Conservation (phyloP, 2,329 filamentous ascomycete genomes). For the Periconia digitata region DNA sequence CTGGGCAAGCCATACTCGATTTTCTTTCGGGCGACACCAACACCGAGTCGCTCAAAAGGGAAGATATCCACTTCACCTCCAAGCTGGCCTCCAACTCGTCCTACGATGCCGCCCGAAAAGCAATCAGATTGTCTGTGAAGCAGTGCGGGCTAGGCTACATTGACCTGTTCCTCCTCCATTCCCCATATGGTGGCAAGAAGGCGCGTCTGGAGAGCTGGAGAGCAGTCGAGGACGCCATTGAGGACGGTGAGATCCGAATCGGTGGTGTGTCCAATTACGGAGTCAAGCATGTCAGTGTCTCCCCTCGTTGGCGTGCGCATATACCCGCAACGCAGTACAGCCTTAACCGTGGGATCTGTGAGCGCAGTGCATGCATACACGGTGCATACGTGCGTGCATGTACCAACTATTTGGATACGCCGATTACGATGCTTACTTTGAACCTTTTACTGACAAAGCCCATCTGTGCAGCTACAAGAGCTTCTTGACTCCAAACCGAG, state of each 20-base stretch:
- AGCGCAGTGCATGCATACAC: neutral
- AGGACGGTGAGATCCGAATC: slow-evolving; percentile 68
- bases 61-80: slow-evolving; percentile 77
- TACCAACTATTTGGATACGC: slow-evolving; percentile 6
- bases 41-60: slow-evolving; percentile 57
- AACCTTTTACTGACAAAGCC: slow-evolving; percentile 1
- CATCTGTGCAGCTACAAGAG: slow-evolving; percentile 62
- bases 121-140: slow-evolving; percentile 66
- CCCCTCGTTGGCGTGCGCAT: slow-evolving; percentile 1
- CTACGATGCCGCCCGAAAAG: slow-evolving; percentile 67
- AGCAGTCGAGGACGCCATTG: slow-evolving; percentile 74
- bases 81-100: slow-evolving; percentile 70
- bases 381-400: neutral
- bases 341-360: neutral
- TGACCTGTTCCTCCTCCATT: slow-evolving; percentile 78
- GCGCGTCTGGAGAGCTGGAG: slow-evolving; percentile 72
- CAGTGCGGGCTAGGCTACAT: slow-evolving; percentile 72
- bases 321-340: neutral
- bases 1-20: slow-evolving; percentile 64
- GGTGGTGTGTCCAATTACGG: slow-evolving; percentile 81
- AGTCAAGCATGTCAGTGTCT: slow-evolving; percentile 63
- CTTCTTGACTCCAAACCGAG: slow-evolving; percentile 64
- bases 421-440: neutral
- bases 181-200: slow-evolving; percentile 71
- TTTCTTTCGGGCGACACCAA: slow-evolving; percentile 56